Conservation (phyloP, 1,284 basidiomycete genomes). For the Mycena sp. region DNA sequence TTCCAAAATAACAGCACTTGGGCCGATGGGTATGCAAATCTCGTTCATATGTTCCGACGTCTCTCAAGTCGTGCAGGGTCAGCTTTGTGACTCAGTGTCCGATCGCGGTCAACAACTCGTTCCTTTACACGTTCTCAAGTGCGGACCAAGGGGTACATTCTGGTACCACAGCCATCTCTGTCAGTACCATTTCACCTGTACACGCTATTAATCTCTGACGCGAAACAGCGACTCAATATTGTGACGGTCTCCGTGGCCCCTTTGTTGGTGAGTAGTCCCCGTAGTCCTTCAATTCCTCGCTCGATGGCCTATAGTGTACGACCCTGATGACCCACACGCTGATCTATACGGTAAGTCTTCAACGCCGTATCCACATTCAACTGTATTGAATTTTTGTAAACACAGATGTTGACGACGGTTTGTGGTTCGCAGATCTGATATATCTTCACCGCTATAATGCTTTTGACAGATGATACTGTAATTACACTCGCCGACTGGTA, state of each 20-base stretch:
- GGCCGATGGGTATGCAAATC: constrained; percentile 17
- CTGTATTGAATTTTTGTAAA: not conserved
- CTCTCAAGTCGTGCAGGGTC: not conserved
- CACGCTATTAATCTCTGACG: not conserved
- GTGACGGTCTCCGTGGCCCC: constrained; percentile 2
- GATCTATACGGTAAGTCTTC: constrained; percentile 2
- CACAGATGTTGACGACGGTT: constrained; percentile 30
- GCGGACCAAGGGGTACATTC: constrained; percentile 18
- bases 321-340: constrained; percentile 28
- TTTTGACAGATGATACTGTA: constrained; percentile 31
- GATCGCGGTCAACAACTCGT: constrained; percentile 38
- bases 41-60: not conserved
- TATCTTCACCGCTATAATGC: no score
- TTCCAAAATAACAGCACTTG: constrained; percentile 23
- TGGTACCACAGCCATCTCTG: constrained; percentile 25
- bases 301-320: not conserved
- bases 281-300: no score
- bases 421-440: not conserved
- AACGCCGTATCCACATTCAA: not conserved
- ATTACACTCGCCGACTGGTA: constrained; percentile 47
- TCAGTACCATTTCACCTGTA: not conserved
- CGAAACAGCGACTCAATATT: constrained; percentile 4
- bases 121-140: constrained; percentile 10
- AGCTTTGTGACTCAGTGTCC: constrained; percentile 39
- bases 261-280: no score